Conservation (phyloP, 495 filamentous ascomycete genomes). For the Tuber microsphaerosporum region DNA sequence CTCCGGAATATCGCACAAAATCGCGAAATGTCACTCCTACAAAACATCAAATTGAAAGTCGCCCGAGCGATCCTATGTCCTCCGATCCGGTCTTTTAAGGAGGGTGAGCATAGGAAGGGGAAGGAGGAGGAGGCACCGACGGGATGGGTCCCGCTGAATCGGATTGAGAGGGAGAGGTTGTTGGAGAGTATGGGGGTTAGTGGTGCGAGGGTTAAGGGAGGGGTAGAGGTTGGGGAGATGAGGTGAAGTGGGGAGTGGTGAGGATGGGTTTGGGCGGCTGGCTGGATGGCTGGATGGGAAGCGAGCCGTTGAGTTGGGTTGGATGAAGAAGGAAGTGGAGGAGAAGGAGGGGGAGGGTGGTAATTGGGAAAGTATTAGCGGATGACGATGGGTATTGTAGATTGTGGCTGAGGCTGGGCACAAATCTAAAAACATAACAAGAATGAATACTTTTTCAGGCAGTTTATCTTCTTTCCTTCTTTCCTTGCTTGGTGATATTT, state of each 20-base stretch:
- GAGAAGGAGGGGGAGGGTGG: too few species aligned
- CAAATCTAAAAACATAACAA: too few species aligned
- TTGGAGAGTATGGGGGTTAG: conserved; percentile 2
- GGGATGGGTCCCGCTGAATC: not conserved
- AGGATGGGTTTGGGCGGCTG: not conserved
- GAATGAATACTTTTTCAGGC: not conserved
- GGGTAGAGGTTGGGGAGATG: not conserved
- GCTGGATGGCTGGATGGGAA: not conserved
- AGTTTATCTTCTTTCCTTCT: not conserved
- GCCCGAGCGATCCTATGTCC: not conserved
- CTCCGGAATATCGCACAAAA: not conserved
- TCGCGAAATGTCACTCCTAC: not conserved
- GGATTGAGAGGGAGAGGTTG: not conserved
- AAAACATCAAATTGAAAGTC: not conserved
- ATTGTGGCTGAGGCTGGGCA: too few species aligned
- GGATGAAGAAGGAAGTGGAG: too few species aligned
- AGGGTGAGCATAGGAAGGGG: not conserved
- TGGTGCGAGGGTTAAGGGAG: not conserved
- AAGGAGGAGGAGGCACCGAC: not conserved
- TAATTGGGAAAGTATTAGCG: too few species aligned
- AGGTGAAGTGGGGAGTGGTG: not conserved
- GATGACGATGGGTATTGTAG: not conserved
- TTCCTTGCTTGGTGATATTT: not conserved
- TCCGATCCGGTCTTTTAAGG: not conserved
- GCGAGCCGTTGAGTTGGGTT: not conserved